Evolutionary conservation across 371 early-diverging fungal genomes (phyloP).

Genomic region (Zopfochytrium polystomum): DNA sequence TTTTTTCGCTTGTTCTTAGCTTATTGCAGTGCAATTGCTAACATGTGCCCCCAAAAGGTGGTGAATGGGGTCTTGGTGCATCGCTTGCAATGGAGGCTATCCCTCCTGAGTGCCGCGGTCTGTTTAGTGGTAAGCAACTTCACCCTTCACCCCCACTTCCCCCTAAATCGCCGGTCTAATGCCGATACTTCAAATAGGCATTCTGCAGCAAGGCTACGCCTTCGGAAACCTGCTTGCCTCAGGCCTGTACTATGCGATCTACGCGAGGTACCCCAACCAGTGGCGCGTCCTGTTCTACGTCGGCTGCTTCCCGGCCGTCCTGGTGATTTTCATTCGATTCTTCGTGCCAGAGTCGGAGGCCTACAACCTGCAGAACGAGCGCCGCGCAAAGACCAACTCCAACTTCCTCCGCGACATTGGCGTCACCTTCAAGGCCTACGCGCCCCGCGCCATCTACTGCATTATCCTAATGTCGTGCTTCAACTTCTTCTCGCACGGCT

Average conservation of each 20-base stretch:
- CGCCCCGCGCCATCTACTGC: slow-evolving; percentile 59
- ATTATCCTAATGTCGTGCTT: slow-evolving; percentile 56
- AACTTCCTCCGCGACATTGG: slow-evolving; percentile 41
- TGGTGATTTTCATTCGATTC: slow-evolving; percentile 58
- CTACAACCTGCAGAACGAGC: slow-evolving; percentile 47
- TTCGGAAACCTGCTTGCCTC: slow-evolving; percentile 65
- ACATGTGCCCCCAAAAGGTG: too few species aligned
- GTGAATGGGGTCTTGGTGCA: slow-evolving; percentile 76
- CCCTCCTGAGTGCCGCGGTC: slow-evolving; percentile 63
- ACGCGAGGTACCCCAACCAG: slow-evolving; percentile 30
- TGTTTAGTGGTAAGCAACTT: slow-evolving; percentile 45
- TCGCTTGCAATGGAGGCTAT: slow-evolving; percentile 67
- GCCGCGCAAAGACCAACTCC: slow-evolving; percentile 33
- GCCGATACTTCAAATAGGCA: slow-evolving; percentile 45
- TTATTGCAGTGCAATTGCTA: too few species aligned
- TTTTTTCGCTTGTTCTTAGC: too few species aligned
- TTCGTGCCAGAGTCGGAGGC: slow-evolving; percentile 65
- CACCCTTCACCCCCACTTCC: not conserved
- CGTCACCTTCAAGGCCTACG: slow-evolving; percentile 52
- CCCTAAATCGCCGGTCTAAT: too few species aligned
- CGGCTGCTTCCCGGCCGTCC: slow-evolving; percentile 58
- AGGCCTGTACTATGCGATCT: slow-evolving; percentile 51
- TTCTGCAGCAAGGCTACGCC: slow-evolving; percentile 71
- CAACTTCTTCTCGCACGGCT: slow-evolving; percentile 69
- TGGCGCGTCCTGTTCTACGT: slow-evolving; percentile 75